A percentile compares a stretch with the other conserved stretches of the same genome.
Conservation (phyloP, 768 basidiomycete species). For the Termitomyces sp. region DNA sequence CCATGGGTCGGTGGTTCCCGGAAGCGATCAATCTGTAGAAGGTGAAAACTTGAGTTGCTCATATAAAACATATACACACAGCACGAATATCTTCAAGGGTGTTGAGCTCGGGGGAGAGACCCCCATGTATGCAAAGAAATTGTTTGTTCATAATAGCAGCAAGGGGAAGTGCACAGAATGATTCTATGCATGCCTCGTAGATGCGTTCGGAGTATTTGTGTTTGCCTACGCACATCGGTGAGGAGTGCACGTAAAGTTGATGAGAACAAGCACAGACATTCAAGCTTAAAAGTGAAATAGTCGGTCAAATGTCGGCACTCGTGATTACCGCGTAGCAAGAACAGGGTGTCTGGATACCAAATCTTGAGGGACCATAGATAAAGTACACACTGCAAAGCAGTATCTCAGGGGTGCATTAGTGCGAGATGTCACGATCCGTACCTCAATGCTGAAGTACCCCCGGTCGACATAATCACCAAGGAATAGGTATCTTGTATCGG, state of each 20-base stretch:
- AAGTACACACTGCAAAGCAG: conserved; percentile 74
- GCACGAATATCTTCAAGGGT: conserved; percentile 92
- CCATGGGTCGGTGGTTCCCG: conserved; percentile 97
- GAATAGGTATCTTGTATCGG: conserved; percentile 89
- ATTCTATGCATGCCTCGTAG: conserved; percentile 98
- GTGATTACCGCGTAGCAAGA: conserved; percentile 96
- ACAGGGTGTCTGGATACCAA: conserved; percentile 97
- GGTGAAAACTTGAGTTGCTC: background rate
- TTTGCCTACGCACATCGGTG: conserved; percentile 60
- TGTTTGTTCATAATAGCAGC: conserved; percentile 99
- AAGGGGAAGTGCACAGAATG: conserved; percentile 91
- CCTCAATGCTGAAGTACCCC: conserved; percentile 93
- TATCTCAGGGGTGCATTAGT: conserved; percentile 7
- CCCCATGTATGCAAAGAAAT: conserved; percentile 97
- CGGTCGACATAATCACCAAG: conserved; percentile 92
- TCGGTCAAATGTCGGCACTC: conserved; percentile 98
- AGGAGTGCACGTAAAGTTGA: background rate
- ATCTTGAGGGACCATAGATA: conserved; percentile 99
- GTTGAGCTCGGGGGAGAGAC: conserved; percentile 90
- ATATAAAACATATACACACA: conserved; percentile 40
- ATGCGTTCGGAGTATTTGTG: conserved; percentile 98
- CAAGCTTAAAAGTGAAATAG: conserved; percentile 98
- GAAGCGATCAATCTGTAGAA: conserved; percentile 86
- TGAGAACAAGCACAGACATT: conserved; percentile 58
- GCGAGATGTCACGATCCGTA: conserved; percentile 21